These are phyloP conservation scores for Odontarrhena argentea DNA, from an alignment of 345 rosid genomes.

Conservation along the genomic window DNA sequence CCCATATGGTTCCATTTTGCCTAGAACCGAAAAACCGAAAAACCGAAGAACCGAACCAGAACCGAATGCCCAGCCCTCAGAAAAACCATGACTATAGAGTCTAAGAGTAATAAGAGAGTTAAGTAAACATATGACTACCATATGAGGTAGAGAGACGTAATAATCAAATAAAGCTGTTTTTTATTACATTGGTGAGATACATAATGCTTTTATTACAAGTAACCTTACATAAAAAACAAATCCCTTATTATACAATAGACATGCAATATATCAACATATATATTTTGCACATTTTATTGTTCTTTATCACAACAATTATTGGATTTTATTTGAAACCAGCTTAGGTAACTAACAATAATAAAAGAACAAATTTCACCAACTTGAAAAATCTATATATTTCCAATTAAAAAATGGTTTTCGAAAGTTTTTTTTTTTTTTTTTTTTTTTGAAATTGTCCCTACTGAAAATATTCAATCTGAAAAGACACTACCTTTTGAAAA, in stretches of 20 bases:
- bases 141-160: background rate
- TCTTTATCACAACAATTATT: conserved; percentile 31
- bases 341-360: conserved; percentile 30
- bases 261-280: conserved; percentile 36
- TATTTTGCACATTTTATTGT: conserved; percentile 34
- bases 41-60: too few relatives aligned
- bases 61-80: too few relatives aligned
- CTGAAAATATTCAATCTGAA: conserved; percentile 34
- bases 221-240: conserved; percentile 31
- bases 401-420: conserved; percentile 15
- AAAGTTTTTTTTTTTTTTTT: conserved; percentile 18
- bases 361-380: conserved; percentile 28
- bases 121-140: background rate
- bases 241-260: conserved; percentile 31
- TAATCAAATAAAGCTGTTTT: background rate
- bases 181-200: conserved; percentile 20
- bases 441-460: conserved; percentile 7
- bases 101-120: conserved; percentile 7
- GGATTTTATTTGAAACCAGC: conserved; percentile 24
- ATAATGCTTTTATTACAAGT: conserved; percentile 37
- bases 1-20: too few relatives aligned
- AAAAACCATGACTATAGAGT: background rate
- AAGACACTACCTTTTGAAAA: conserved; percentile 32
- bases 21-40: too few relatives aligned
- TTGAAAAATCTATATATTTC: conserved; percentile 25